Percentiles rank a stretch among this genome's conserved stretches.
Conservation (phyloP, 495 filamentous ascomycete genomes). For the Lasiosphaeris hirsuta region DNA sequence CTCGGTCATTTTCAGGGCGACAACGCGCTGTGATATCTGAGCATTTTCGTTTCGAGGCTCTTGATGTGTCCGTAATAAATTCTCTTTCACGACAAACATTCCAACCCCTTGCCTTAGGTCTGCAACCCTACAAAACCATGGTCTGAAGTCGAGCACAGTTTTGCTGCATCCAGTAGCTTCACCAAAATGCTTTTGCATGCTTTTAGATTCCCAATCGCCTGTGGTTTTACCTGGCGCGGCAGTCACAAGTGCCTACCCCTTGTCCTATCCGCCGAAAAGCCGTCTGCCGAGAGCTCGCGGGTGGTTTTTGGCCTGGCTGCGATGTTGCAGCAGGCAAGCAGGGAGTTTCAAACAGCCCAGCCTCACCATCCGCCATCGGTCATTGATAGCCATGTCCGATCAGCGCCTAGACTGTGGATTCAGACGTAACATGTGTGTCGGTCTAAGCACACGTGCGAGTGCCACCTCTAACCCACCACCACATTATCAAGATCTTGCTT, state of each 20-base stretch:
- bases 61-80: not conserved
- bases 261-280: not conserved
- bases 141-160: too few species aligned
- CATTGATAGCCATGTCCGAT: too few species aligned
- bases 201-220: not conserved
- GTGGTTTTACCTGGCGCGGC: not conserved
- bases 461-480: not conserved
- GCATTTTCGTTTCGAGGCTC: not conserved
- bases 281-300: not conserved
- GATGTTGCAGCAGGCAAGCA: not conserved
- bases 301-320: too few species aligned
- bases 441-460: not conserved
- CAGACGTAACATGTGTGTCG: not conserved
- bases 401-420: too few species aligned
- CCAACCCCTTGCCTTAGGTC: not conserved
- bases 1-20: slow-evolving; percentile 5
- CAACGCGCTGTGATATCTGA: not conserved
- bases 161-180: too few species aligned
- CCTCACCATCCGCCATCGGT: too few species aligned
- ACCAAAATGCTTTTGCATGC: not conserved
- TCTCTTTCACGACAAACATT: not conserved
- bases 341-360: slow-evolving; percentile 8
- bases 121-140: too few species aligned
- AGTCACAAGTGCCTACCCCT: not conserved
- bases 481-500: slow-evolving; percentile 4